Evolutionary conservation across 768 basidiomycete species (phyloP).

Genomic region (Hygrophorus pudorinus): DNA sequence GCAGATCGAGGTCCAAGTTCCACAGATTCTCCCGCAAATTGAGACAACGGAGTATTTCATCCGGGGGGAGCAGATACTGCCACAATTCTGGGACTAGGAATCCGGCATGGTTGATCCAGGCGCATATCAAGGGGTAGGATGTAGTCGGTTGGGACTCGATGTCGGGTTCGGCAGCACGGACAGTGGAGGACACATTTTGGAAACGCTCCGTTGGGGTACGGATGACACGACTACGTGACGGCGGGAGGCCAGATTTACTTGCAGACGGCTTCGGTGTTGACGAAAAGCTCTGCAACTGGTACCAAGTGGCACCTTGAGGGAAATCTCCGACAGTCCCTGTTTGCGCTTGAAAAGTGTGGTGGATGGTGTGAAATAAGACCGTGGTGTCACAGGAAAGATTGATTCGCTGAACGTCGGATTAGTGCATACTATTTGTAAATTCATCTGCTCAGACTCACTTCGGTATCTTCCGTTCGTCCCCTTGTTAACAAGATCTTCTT

Average conservation of each 20-base stretch:
- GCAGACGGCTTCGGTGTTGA: background rate
- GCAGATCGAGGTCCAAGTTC: conserved; percentile 14
- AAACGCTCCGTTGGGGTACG: no score
- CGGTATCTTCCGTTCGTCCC: conserved; percentile 3
- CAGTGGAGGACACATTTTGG: no score
- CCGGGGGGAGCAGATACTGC: conserved; percentile 14
- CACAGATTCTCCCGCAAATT: conserved; percentile 12
- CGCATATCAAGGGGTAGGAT: conserved; percentile 14
- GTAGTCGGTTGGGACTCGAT: background rate
- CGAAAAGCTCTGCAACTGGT: conserved; percentile 5
- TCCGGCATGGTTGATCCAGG: conserved; percentile 9
- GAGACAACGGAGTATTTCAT: conserved; percentile 14
- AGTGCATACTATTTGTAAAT: no score
- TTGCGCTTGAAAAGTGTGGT: conserved; percentile 15
- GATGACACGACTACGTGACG: no score
- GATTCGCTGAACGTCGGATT: conserved; percentile 5
- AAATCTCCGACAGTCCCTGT: conserved; percentile 13
- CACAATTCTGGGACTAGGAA: conserved; percentile 14
- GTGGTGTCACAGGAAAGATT: conserved; percentile 3
- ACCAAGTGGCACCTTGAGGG: conserved; percentile 14
- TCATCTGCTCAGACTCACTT: no score
- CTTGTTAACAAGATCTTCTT: conserved; percentile 17
- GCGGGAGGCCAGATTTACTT: background rate
- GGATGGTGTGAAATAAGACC: background rate
- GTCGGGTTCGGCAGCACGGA: background rate